Conservation (phyloP, 148 eudicot species). For the Rhododendron ovatum region DNA sequence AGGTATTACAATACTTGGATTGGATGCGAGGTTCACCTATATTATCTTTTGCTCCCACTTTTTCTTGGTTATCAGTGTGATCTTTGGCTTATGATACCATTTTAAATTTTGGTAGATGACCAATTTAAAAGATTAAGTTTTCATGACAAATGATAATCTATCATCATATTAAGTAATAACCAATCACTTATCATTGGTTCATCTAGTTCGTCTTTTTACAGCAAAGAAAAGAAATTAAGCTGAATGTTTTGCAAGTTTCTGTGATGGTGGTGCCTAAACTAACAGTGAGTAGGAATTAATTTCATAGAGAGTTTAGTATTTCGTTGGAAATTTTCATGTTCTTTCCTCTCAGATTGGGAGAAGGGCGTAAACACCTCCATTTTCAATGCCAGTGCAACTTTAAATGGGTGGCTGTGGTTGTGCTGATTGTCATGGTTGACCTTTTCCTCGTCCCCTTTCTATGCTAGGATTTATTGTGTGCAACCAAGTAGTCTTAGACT, state of each 20-base stretch:
- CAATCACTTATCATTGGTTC: background rate
- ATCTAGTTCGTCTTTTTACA: background rate
- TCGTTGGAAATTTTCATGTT: background rate
- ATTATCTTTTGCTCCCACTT: background rate
- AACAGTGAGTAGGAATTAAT: background rate
- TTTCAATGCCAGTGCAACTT: background rate
- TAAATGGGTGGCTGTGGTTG: background rate
- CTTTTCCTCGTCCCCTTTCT: background rate
- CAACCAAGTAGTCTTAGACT: background rate
- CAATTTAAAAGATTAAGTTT: background rate
- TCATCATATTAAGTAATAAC: background rate
- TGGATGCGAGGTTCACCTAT: background rate
- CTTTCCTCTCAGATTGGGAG: background rate
- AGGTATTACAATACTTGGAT: background rate
- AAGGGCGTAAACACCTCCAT: background rate
- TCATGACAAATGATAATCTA: background rate
- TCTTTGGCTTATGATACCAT: background rate
- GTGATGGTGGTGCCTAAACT: background rate
- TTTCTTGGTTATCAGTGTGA: background rate
- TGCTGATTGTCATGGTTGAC: background rate
- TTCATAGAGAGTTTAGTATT: background rate
- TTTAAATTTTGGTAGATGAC: background rate
- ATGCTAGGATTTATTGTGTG: background rate
- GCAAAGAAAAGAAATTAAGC: background rate
- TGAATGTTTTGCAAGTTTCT: background rate